These are phyloP conservation scores for Stipa capillata DNA, from an alignment of 176 grass and related monocot genomes.

Conservation along the genomic window DNA sequence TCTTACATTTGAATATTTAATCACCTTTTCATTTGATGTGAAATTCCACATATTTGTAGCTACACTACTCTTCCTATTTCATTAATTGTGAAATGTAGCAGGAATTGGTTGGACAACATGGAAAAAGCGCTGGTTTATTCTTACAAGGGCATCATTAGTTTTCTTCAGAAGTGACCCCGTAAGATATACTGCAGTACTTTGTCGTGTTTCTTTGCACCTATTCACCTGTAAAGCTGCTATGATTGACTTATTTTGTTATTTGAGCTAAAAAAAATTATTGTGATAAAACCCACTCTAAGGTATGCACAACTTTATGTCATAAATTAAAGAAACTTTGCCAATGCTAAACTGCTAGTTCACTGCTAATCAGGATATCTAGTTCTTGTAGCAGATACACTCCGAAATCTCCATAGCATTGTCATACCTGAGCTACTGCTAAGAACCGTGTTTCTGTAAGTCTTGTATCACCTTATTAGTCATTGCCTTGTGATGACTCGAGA, in stretches of 20 bases:
- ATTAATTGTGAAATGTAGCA: constrained; percentile 37
- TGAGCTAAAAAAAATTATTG: not conserved
- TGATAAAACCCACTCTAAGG: not conserved
- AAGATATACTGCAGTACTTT: constrained; percentile 36
- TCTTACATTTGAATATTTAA: not conserved
- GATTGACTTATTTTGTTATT: constrained; percentile 16
- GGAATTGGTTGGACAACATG: constrained; percentile 98
- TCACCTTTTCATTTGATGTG: constrained; percentile 4
- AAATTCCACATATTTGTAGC: constrained; percentile 10
- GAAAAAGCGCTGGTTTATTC: constrained; percentile 98
- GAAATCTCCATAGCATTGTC: not conserved
- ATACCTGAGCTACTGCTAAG: not conserved
- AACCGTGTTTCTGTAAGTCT: not conserved
- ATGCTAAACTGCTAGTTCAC: not conserved
- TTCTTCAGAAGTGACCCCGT: constrained; percentile 92
- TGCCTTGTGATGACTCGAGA: not conserved
- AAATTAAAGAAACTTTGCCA: constrained; percentile 4
- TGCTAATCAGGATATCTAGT: not conserved
- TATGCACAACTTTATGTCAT: not conserved
- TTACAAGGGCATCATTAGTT: constrained; percentile 86
- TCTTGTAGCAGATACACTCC: not conserved
- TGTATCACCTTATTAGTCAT: not conserved
- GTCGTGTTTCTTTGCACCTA: constrained; percentile 14
- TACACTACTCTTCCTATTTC: constrained; percentile 5
- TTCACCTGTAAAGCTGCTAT: constrained; percentile 8